Conservation (phyloP, 2,329 filamentous ascomycete genomes). For the Aureobasidium sp. region DNA sequence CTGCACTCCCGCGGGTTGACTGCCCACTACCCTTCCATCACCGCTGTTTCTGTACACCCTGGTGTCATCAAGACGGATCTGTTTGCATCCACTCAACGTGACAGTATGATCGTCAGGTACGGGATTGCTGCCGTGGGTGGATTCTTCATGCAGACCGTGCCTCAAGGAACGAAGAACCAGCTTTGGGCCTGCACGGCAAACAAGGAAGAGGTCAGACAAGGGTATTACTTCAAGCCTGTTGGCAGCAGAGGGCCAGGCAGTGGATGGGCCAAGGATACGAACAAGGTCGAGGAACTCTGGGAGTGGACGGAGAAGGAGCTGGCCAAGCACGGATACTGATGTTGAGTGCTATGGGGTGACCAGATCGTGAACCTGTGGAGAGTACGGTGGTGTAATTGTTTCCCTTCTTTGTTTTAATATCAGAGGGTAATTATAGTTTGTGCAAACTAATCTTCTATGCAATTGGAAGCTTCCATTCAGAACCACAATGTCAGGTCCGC, state of each 20-base stretch:
- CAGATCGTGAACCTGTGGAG: neutral
- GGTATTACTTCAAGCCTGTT: constrained; percentile 37
- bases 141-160: constrained; percentile 17
- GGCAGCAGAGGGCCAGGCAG: constrained; percentile 21
- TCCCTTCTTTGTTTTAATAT: neutral
- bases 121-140: constrained; percentile 23
- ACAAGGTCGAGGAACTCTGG: constrained; percentile 29
- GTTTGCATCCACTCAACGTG: constrained; percentile 19
- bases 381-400: neutral
- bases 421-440: neutral
- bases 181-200: constrained; percentile 33
- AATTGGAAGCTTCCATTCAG: neutral
- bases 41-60: constrained; percentile 38
- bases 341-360: too few species aligned
- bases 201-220: constrained; percentile 30
- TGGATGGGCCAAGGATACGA: constrained; percentile 19
- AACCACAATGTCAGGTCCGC: neutral
- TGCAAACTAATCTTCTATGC: neutral
- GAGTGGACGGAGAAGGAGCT: constrained; percentile 26
- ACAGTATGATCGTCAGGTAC: constrained; percentile 22
- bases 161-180: constrained; percentile 32
- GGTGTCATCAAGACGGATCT: constrained; percentile 41
- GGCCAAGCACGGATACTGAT: constrained; percentile 15
- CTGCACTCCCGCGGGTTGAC: constrained; percentile 38
- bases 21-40: constrained; percentile 36